Evolutionary conservation across 2,329 filamentous ascomycete species (phyloP).

Genomic region (Talaromyces atroroseus): DNA sequence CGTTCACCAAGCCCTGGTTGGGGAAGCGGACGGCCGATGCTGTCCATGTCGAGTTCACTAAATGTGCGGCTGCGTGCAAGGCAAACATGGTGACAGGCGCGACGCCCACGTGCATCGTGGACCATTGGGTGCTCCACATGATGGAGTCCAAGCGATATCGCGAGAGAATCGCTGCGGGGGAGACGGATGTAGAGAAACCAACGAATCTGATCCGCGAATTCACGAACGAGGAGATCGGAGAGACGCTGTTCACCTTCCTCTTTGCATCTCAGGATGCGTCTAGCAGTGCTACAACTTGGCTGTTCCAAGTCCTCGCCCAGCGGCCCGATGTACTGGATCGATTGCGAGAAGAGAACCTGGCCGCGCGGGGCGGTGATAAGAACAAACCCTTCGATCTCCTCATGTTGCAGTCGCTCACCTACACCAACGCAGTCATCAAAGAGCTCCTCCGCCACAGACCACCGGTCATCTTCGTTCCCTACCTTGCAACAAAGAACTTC

Average conservation of each 20-base stretch:
- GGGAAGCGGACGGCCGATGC: slow-evolving; percentile 92
- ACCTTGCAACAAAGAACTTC: slow-evolving; percentile 89
- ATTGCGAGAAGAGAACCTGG: slow-evolving; percentile 83
- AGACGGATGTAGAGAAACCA: slow-evolving; percentile 73
- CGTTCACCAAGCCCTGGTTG: slow-evolving; percentile 93
- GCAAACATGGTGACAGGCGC: slow-evolving; percentile 84
- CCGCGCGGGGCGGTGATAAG: slow-evolving; percentile 67
- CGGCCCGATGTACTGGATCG: slow-evolving; percentile 86
- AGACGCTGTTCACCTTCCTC: slow-evolving; percentile 91
- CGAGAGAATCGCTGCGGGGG: slow-evolving; percentile 68
- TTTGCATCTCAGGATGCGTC: slow-evolving; percentile 97
- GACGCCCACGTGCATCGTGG: slow-evolving; percentile 84
- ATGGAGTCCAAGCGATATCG: slow-evolving; percentile 77
- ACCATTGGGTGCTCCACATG: slow-evolving; percentile 86
- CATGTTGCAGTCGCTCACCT: slow-evolving; percentile 78
- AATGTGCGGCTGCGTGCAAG: slow-evolving; percentile 89
- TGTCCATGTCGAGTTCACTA: slow-evolving; percentile 81
- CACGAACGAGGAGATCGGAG: slow-evolving; percentile 80
- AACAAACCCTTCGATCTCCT: slow-evolving; percentile 70
- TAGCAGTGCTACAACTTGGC: slow-evolving; percentile 84
- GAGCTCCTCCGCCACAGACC: slow-evolving; percentile 89
- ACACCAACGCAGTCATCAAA: slow-evolving; percentile 85
- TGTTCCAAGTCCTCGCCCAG: slow-evolving; percentile 91
- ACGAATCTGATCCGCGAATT: slow-evolving; percentile 77
- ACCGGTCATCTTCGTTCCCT: slow-evolving; percentile 94